Evolutionary conservation across 2,329 filamentous ascomycete species (phyloP), one percentile per base, ranked within the genome.

Genomic region (Drechslerella dactyloides): DNA sequence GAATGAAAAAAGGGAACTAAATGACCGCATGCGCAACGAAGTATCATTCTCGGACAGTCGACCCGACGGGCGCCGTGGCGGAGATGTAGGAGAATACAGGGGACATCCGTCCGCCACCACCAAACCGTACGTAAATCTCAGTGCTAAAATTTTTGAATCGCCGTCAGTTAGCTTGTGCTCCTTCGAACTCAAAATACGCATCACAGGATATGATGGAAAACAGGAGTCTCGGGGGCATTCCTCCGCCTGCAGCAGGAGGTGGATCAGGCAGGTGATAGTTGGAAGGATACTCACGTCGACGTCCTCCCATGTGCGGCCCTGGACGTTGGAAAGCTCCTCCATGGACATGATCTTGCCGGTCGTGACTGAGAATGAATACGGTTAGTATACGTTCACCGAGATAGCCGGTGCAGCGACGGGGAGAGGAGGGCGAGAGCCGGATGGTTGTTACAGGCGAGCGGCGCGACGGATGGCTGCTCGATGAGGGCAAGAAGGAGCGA

Each of bases 291-390:
- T 72, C 60, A 72, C 68, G 60, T 72, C 73, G 73, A 74, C 66
- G 48, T 73, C 92, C 81, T 96, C 92, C 93, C 93, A 97, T 76
- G 91, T 90, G 75, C 93, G 86, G 73, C 93, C 93, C 79, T 94
- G 89, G 27, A 97, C 92, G 61, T 90, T 88, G 75, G 88, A 84
- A 74, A 97, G 84, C 80, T 97, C 93, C 64, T 93, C 90, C 78
- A 89, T 87, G 1, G 90, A 94, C 86, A 96, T 91, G 76, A 91
- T 86, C 81, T 94, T 92, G 56, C 93, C 93, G 11, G 89, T 91
- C 5, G 93, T 97, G 79, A 97, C 68, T 72, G 33, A 61, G 86
- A 75, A 57, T 56, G 69, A 48, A 60, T 58, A 72, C 73, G 73
- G 77, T 80, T 61, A 59, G 37, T 40, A 42, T 53, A 33, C 44